Evolutionary conservation across 345 rosid species (phyloP).

Genomic region (Eucalyptus curtisii): DNA sequence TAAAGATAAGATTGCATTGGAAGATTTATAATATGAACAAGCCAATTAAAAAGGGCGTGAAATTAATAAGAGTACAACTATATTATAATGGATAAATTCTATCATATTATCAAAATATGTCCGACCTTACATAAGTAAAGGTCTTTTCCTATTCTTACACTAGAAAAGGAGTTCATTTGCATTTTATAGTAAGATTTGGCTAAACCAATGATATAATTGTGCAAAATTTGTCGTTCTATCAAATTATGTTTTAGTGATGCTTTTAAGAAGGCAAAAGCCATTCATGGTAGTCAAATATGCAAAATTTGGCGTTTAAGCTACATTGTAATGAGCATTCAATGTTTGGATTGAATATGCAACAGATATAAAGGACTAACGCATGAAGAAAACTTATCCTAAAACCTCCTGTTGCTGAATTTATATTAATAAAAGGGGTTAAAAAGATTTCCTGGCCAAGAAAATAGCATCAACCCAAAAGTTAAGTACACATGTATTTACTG

Average conservation of each 20-base stretch:
- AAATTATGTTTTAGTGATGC: not conserved
- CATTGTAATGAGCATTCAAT: not conserved
- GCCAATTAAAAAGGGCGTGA: too few relatives aligned
- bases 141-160: not conserved
- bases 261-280: not conserved
- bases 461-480: not conserved
- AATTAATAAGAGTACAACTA: too few relatives aligned
- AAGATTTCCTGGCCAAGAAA: not conserved
- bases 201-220: not conserved
- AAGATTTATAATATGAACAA: too few relatives aligned
- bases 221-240: not conserved
- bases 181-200: not conserved
- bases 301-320: not conserved
- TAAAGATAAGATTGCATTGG: accelerated
- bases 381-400: not conserved
- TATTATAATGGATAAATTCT: too few relatives aligned
- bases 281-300: not conserved
- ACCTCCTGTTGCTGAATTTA: not conserved
- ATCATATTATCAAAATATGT: not conserved
- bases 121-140: not conserved
- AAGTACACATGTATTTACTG: not conserved
- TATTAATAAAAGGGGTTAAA: not conserved
- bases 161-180: not conserved
- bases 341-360: not conserved
- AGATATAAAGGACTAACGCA: not conserved